These are phyloP conservation scores for Mercurialis annua DNA, from an alignment of 345 rosid species.

Conservation along the genomic window DNA sequence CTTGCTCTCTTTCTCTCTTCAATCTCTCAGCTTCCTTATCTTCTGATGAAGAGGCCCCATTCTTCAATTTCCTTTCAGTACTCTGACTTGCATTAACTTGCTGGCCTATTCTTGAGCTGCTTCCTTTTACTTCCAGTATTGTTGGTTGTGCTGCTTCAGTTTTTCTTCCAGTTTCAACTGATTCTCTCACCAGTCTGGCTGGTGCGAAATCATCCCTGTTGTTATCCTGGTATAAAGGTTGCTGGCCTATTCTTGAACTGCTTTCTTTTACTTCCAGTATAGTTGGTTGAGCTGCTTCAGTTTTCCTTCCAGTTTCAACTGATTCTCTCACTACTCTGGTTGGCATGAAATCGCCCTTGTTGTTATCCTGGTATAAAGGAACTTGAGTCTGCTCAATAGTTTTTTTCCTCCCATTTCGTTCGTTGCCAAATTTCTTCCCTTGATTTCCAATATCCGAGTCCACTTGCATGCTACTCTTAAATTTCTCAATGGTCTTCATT, in stretches of 20 bases:
- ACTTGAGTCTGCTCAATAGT: slow-evolving; percentile 23
- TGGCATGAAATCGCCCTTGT: slow-evolving; percentile 34
- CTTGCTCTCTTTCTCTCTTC: slow-evolving; percentile 58
- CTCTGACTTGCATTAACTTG: slow-evolving; percentile 25
- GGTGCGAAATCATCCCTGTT: slow-evolving; percentile 38
- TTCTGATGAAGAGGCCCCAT: slow-evolving; percentile 31
- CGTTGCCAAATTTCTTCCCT: slow-evolving; percentile 33
- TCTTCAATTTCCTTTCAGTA: slow-evolving; percentile 39
- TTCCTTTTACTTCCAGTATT: slow-evolving; percentile 29
- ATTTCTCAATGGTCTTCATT: slow-evolving; percentile 32
- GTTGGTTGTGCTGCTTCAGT: slow-evolving; percentile 30
- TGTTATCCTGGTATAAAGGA: slow-evolving; percentile 33
- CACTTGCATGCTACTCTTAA: slow-evolving; percentile 18
- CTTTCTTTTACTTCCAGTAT: slow-evolving; percentile 30
- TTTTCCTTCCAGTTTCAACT: slow-evolving; percentile 32
- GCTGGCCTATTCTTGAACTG: slow-evolving; percentile 30
- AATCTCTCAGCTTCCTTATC: slow-evolving; percentile 54
- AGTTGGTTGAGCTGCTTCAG: slow-evolving; percentile 30
- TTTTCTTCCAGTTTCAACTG: slow-evolving; percentile 33
- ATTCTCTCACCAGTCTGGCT: slow-evolving; percentile 31
- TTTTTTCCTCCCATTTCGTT: slow-evolving; percentile 31
- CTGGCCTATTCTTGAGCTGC: slow-evolving; percentile 30
- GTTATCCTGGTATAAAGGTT: no score
- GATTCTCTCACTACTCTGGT: slow-evolving; percentile 32
- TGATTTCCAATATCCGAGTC: slow-evolving; percentile 30